Base-by-base conservation (phyloP, 805 yeast species). In the Brettanomyces nanus region DNA sequence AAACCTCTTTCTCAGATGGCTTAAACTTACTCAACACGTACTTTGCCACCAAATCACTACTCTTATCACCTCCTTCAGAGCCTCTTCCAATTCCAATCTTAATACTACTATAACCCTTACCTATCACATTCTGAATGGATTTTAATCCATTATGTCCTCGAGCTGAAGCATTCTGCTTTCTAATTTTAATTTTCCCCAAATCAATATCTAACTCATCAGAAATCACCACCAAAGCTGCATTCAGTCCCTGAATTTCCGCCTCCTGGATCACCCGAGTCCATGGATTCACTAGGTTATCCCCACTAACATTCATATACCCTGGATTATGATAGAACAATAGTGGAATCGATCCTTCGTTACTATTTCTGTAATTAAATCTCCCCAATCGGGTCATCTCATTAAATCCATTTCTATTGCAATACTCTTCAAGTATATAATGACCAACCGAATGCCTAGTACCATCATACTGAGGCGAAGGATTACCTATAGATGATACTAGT, bases 61-160 rank as follows among this genome's bases (percentile, higher is more conserved):
- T 41, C 10, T 34, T 34, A 14, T 43, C 49, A 0, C 58, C 52
- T 9, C 36, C 34, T 11, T 28, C 35, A 5, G 56, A 60, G 1
- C 89, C 81, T 38, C 83, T 64, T 1, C 85, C 95, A 13, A 89
- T 82, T 0, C 97, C 97, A 6, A 87, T 65, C 14, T 81, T 74
- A 11, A 87, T 52, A 36, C 85, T 73, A n/a, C 74, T 67, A 51
- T 79, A 85, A 14, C 64, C 66, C 26, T 66, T 63, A 0, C 80
- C 79, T 27, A 71, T 54, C 3, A 15, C 9, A 5, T 55, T 45
- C 31, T 69, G 70, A 3, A 89, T 69, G 29, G 81, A 73, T 43
- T 70, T 69, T 20, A 89, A 63, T 0, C 96, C 97, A 52, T 85
- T 86, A 51, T 89, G 97, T 0, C 95, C 96, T 32, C 92, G 65